These are phyloP conservation scores for Coemansia pectinata DNA, from an alignment of 192 early-diverging fungal genomes.

Conservation along the genomic window DNA sequence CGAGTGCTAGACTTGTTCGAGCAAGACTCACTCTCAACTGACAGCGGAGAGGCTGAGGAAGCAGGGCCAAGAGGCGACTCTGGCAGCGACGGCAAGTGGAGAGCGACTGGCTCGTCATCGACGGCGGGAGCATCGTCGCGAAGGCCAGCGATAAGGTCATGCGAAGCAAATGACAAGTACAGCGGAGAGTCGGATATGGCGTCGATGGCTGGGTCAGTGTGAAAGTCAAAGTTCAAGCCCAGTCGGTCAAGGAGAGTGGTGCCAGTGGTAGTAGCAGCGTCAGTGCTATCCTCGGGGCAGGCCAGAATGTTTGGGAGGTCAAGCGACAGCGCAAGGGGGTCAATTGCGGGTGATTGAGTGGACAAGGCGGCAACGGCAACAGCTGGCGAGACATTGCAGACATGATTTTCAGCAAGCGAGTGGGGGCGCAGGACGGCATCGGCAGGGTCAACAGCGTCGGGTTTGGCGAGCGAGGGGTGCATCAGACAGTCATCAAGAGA, in stretches of 20 bases:
- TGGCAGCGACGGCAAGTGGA: background rate
- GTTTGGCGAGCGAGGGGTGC: background rate
- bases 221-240: constrained; percentile 39
- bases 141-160: background rate
- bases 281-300: background rate
- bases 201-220: constrained; percentile 31
- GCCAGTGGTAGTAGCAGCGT: background rate
- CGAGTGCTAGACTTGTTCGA: constrained; percentile 19
- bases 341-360: background rate
- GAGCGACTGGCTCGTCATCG: background rate
- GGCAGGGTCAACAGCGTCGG: background rate
- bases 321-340: background rate
- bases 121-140: background rate
- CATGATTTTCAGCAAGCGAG: background rate
- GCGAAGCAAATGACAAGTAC: background rate
- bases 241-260: constrained; percentile 13
- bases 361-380: background rate
- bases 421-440: constrained; percentile 5
- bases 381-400: background rate
- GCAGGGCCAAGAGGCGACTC: background rate
- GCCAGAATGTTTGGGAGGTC: background rate
- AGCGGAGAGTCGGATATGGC: constrained; percentile 36
- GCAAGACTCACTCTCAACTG: background rate
- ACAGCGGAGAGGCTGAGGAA: background rate
- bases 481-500: background rate